Evolutionary conservation across 176 grass and related monocot species (phyloP), one percentile per base, ranked within the genome.

Genomic region (Zoysia pacifica): DNA sequence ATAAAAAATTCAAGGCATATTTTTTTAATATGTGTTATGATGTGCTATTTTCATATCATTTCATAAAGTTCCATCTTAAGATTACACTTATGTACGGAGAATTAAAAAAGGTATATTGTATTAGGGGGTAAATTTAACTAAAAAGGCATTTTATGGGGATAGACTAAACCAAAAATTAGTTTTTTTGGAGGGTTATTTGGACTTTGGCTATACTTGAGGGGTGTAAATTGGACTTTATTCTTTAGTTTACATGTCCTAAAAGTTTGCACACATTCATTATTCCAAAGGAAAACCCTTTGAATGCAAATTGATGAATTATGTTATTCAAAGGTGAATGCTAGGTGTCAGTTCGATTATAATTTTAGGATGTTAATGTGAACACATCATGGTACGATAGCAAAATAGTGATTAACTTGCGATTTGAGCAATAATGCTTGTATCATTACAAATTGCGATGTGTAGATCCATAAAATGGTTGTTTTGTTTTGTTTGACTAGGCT

Each of bases 401-500:
- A 5, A 56, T 46, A 46, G 18, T 77, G 52, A 48, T 81, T 80
- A 35, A 48, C 68, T 43, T 18, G 18, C 13, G 40, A 70, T 43
- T 53, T 54, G 53, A 48, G 51, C 50, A 68, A 36, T 35, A 15
- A 13, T 38, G 37, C 0, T 38, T 54, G 3, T 58, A 9, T n/a
- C 35, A 72, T 76, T 72, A 28, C 41, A 48, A 64, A 50, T 39
- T 48, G 28, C 0, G 70, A 9, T 19, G 5, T 37, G 13, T 55
- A 43, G 1, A 64, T 54, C 54, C 9, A 64, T 36, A 56, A 39
- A 39, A 52, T 75, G 19, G 5, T n/a, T 75, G 52, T 76, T 65
- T 52, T 54, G 20, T 55, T 83, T 90, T 48, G 77, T 35, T 62
- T 56, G 67, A 40, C 61, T 79, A 97, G 93, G 93, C 90, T 67